Evolutionary conservation across 345 rosid genomes (phyloP).

Genomic region (Aegle marmelos): DNA sequence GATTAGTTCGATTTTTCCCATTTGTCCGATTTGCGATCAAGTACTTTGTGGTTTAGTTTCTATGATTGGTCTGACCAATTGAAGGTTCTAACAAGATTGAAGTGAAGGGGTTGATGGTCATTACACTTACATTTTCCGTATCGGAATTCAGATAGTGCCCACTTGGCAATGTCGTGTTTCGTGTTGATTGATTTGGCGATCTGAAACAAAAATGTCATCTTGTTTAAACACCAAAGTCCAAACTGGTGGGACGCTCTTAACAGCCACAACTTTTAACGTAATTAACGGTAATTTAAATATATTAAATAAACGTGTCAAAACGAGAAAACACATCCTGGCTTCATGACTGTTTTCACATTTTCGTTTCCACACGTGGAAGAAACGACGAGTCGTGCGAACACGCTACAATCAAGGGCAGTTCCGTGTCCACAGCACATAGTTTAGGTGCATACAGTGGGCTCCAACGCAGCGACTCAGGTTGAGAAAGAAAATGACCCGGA

Average conservation of each 20-base stretch:
- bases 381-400: too few relatives aligned
- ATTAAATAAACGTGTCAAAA: neutral
- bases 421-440: neutral
- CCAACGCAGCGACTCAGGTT: too few relatives aligned
- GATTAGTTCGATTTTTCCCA: neutral
- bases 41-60: neutral
- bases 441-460: too few relatives aligned
- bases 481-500: too few relatives aligned
- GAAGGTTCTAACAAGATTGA: neutral
- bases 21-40: neutral
- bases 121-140: neutral
- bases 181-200: neutral
- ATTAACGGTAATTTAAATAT: constrained; percentile 15
- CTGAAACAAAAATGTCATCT: neutral
- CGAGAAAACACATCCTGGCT: neutral
- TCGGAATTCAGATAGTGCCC: neutral
- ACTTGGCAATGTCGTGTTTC: neutral
- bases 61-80: neutral
- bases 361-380: too few relatives aligned
- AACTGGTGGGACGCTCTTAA: neutral
- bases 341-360: neutral
- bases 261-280: constrained; percentile 10
- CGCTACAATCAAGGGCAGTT: neutral
- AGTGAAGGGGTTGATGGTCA: neutral
- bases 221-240: neutral